A percentile compares a stretch with the other conserved stretches of the same genome.
Conservation (phyloP, 2,329 filamentous ascomycete genomes). For the Cytospora schulzeri region DNA sequence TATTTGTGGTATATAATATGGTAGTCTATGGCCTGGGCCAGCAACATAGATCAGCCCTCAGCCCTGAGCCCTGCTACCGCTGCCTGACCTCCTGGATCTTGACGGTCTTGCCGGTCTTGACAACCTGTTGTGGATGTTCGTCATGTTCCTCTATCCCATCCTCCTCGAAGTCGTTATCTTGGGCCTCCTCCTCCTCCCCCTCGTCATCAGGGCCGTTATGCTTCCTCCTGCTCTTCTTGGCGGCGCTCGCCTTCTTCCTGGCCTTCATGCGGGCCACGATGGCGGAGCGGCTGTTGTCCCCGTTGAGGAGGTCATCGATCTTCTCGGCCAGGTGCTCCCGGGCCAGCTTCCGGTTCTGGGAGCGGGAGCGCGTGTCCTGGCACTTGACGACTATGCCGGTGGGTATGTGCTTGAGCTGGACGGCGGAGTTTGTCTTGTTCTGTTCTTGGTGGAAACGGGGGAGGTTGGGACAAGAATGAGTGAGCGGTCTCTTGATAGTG, state of each 20-base stretch:
- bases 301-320: slow-evolving; percentile 72
- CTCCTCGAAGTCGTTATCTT: slow-evolving; percentile 29
- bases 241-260: slow-evolving; percentile 72
- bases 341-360: slow-evolving; percentile 86
- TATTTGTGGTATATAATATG: not conserved
- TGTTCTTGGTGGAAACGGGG: no score
- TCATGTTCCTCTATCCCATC: slow-evolving; percentile 18
- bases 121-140: not conserved
- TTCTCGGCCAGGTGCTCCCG: slow-evolving; percentile 74
- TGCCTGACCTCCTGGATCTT: slow-evolving; percentile 15
- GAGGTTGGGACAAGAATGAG: no score
- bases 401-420: slow-evolving; percentile 87
- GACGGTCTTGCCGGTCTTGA: not conserved
- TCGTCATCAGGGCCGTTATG: slow-evolving; percentile 63
- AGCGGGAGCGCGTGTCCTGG: slow-evolving; percentile 84
- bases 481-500: no score
- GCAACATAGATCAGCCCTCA: no score
- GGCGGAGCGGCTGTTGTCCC: slow-evolving; percentile 66
- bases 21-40: not conserved
- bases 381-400: slow-evolving; percentile 93
- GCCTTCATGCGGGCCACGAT: slow-evolving; percentile 65
- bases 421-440: slow-evolving; percentile 97
- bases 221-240: slow-evolving; percentile 83
- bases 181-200: slow-evolving; percentile 40
- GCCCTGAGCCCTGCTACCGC: not conserved